Conservation (phyloP, 1,284 basidiomycete genomes). For the Sanguinoderma infundibulare region DNA sequence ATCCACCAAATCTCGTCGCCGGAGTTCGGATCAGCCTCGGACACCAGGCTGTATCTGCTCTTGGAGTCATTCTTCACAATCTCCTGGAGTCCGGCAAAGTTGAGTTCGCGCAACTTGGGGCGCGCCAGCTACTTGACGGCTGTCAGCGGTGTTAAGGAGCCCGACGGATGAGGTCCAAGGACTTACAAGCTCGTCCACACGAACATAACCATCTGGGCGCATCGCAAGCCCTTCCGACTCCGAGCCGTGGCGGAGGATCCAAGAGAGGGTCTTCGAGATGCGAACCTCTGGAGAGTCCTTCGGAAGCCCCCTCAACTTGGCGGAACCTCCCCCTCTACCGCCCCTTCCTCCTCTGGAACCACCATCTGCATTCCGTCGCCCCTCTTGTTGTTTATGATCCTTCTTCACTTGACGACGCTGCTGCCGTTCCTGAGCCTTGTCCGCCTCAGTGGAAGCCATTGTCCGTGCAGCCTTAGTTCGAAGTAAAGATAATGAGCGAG, state of each 20-base stretch:
- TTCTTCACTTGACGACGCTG: slow-evolving; percentile 9
- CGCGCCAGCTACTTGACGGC: slow-evolving; percentile 30
- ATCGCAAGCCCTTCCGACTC: slow-evolving; percentile 75
- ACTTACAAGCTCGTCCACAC: slow-evolving; percentile 74
- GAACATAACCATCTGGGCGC: slow-evolving; percentile 81
- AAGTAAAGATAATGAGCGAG: not conserved
- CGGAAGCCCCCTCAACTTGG: slow-evolving; percentile 51
- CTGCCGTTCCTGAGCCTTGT: not conserved
- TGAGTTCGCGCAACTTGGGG: slow-evolving; percentile 38
- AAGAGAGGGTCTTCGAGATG: slow-evolving; percentile 82
- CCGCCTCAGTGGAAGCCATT: not conserved
- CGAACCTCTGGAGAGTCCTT: slow-evolving; percentile 55
- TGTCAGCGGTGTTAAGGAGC: slow-evolving; percentile 2
- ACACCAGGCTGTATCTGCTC: slow-evolving; percentile 73
- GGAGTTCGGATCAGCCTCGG: slow-evolving; percentile 51
- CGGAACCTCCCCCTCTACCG: slow-evolving; percentile 21
- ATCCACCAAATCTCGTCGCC: slow-evolving; percentile 76
- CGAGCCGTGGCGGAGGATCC: slow-evolving; percentile 86
- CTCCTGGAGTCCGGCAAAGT: slow-evolving; percentile 62
- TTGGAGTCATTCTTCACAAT: slow-evolving; percentile 82
- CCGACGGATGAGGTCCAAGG: slow-evolving; percentile 19
- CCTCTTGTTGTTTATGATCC: slow-evolving; percentile 13
- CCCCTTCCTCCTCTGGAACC: slow-evolving; percentile 6
- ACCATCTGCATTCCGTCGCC: slow-evolving; percentile 5
- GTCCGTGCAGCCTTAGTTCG: not conserved